Base-by-base conservation (phyloP, 2,329 filamentous ascomycete genomes). In the Aspergillus oerlinghausenensis region DNA sequence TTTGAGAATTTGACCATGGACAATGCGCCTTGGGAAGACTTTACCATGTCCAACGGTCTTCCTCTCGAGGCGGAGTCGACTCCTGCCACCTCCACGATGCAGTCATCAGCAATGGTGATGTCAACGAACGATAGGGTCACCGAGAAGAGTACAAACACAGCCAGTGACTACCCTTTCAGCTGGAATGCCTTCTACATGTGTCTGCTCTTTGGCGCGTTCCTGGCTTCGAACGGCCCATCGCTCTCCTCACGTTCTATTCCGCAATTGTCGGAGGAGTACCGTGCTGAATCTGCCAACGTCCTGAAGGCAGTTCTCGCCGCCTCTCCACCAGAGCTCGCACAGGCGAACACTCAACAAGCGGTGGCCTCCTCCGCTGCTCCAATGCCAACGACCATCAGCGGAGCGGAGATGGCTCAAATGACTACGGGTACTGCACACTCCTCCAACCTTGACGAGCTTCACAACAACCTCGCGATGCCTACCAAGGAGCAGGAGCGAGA, bases 131-230 rank as follows among this genome's bases (percentile, higher is more conserved):
- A 79, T 35, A 72, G 73, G 58, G 57, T 59, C 49, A 52, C 63
- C 48, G 72, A 73, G 49, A 77, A 73, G 60, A 63, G 23, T 23
- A 14, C 70, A 26, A 26, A 26, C 47, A 73, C 79, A 54, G 80
- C 82, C 78, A 80, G 87, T 59, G 87, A 90, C 64, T 89, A 92
- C 67, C 90, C 91, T 52, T 78, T 79, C 68, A 79, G 77, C 69
- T 79, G 77, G 77, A 78, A 79, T 85, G 90, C 67, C 78, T 97
- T 67, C 82, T 97, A 73, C 88, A 96, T 97, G 91, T 89, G 97
- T 65, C 89, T 99, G 70, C 88, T 99, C 54, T 92, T 96, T 63
- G 94, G 94, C 70, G 94, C 94, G 53, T 96, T 97, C 71, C 92
- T 97, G 66, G 88, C 94, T 60, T 97, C 93, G 32, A 95, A 92